phyloP scores from a whole-genome alignment of 768 basidiomycete species.

The Serpula lacrymans region DNA sequence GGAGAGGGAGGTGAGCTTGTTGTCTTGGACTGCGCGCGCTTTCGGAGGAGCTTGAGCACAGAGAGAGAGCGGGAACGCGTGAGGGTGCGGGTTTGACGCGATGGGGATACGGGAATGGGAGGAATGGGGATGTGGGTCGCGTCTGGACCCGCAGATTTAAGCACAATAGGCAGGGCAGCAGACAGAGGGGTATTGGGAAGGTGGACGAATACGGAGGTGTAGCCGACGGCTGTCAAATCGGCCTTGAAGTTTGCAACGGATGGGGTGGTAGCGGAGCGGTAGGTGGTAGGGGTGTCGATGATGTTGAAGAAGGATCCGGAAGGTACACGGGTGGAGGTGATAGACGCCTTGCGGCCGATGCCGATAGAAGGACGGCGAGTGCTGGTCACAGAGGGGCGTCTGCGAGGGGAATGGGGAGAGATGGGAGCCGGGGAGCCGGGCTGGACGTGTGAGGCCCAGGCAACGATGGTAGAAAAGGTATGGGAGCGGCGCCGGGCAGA shows the following conservation, averaged over 20 bases:
- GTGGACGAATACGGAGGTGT: conserved; percentile 63
- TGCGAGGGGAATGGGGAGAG: conserved; percentile 38
- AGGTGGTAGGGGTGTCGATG: conserved; percentile 37
- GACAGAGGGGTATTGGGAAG: conserved; percentile 47
- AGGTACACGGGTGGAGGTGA: conserved; percentile 34
- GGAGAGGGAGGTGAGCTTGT: conserved; percentile 22
- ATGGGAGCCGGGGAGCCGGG: conserved; percentile 59
- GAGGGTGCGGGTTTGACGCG: conserved; percentile 26
- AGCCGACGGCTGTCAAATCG: conserved; percentile 60
- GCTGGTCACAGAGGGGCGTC: conserved; percentile 32
- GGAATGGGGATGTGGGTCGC: conserved; percentile 16
- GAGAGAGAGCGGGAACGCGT: conserved; percentile 53
- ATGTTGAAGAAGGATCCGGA: conserved; percentile 50
- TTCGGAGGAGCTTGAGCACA: conserved; percentile 35
- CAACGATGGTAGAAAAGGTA: conserved; percentile 46
- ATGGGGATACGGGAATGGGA: conserved; percentile 6
- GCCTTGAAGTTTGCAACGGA: conserved; percentile 44
- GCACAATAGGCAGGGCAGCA: conserved; percentile 10
- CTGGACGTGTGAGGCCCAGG: conserved; percentile 65
- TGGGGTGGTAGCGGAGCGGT: conserved; percentile 32
- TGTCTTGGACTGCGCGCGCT: conserved; percentile 36
- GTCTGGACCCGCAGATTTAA: conserved; percentile 7
- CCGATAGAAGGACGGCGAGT: conserved; percentile 31
- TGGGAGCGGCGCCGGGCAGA: conserved; percentile 35
- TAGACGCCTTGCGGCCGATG: conserved; percentile 28